phyloP scores from a whole-genome alignment of 306 rosid genomes.

The Comarum palustre region DNA sequence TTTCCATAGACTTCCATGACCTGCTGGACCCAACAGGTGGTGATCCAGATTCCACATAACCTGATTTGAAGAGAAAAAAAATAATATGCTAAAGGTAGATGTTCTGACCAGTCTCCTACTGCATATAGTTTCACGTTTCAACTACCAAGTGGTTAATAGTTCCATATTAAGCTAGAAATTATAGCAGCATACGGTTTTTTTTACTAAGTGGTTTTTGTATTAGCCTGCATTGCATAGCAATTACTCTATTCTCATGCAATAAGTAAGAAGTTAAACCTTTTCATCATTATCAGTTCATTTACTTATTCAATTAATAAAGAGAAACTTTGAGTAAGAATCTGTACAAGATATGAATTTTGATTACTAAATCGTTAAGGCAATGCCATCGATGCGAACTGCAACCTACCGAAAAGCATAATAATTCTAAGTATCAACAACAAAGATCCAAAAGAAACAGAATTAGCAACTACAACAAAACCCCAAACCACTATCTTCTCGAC shows the following conservation, averaged over 20 bases:
- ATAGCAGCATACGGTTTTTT: not conserved
- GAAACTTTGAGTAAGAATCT: not conserved
- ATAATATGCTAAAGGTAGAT: conserved; percentile 17
- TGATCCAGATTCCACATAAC: conserved; percentile 75
- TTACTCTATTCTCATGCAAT: not conserved
- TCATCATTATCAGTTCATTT: not conserved
- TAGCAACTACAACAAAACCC: not conserved
- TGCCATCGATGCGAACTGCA: not conserved
- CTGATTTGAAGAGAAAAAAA: conserved; percentile 44
- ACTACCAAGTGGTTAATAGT: not conserved
- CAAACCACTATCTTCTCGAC: not conserved
- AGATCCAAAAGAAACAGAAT: not conserved
- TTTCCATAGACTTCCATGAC: conserved; percentile 99
- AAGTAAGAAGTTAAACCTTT: not conserved
- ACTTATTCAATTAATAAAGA: not conserved
- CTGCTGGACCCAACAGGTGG: conserved; percentile 86
- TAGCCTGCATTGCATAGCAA: not conserved
- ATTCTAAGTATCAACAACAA: conserved; percentile 1
- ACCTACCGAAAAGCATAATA: not conserved
- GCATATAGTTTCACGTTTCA: not conserved
- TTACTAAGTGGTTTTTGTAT: too few relatives aligned
- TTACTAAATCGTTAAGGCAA: not conserved
- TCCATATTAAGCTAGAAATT: not conserved
- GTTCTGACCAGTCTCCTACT: not conserved
- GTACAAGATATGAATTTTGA: not conserved